Conservation (phyloP, 2,329 filamentous ascomycete species). For the Fusarium sp. region DNA sequence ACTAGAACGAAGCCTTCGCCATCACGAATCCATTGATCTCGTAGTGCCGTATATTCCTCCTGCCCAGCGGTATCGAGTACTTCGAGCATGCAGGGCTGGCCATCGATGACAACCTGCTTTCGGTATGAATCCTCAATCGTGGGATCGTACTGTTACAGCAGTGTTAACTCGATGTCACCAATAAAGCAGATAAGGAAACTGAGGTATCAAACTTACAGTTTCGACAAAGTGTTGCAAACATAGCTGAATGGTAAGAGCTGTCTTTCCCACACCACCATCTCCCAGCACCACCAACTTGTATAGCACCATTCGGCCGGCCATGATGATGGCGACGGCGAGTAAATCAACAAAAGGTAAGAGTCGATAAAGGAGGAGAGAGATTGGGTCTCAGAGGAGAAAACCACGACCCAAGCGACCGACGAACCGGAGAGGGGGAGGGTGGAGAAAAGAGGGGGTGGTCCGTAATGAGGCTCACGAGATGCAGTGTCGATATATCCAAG, state of each 20-base stretch:
- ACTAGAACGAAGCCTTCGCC: constrained; percentile 98
- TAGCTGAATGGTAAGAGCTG: constrained; percentile 93
- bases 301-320: constrained; percentile 94
- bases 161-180: constrained; percentile 27
- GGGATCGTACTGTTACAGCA: constrained; percentile 76
- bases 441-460: constrained; percentile 35
- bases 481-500: constrained; percentile 31
- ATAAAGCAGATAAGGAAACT: constrained; percentile 5
- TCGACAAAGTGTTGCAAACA: constrained; percentile 99
- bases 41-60: constrained; percentile 96
- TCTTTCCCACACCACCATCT: constrained; percentile 94
- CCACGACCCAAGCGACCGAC: constrained; percentile 27
- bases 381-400: constrained; percentile 19
- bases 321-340: constrained; percentile 56
- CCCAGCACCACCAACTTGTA: constrained; percentile 97
- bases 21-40: constrained; percentile 98
- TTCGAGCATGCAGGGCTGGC: constrained; percentile 96
- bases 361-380: constrained; percentile 29
- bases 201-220: constrained; percentile 69
- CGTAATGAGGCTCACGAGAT: constrained; percentile 40
- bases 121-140: constrained; percentile 91
- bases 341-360: constrained; percentile 37
- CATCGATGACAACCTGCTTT: constrained; percentile 93
- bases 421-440: constrained; percentile 36
- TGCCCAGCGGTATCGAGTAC: constrained; percentile 97